Base-by-base conservation (phyloP, 176 grass and related monocot genomes). In the Echinochloa phyllopogon region DNA sequence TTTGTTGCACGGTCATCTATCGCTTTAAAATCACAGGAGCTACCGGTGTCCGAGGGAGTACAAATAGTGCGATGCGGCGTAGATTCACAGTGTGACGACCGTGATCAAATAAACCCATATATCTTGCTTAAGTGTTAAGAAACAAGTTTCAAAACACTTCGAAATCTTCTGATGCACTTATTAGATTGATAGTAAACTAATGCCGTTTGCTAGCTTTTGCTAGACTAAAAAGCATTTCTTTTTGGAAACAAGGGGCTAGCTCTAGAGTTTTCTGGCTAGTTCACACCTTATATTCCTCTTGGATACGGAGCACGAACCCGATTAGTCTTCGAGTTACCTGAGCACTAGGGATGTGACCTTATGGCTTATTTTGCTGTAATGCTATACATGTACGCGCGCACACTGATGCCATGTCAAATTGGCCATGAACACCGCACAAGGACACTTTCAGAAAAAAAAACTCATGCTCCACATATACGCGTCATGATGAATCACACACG, bases 361-460 rank as follows among this genome's bases (percentile, higher is more conserved):
- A 37, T 57, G 20, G 20, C 53, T n/a, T n/a, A 3, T 57, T 3
- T 24, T 25, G 57, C 25, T 60, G n/a, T 8, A 12, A 11, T 21
- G 21, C 56, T 58, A 55, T 38, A 64, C 61, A 41, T 20, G 65
- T 69, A 69, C 65, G 20, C 39, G 5, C 65, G 3, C 20, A 69
- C 40, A 69, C 40, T 14, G 66, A 44, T 23, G 1, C 66, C 40
- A 14, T 44, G 66, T 44, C 66, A 69, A 44, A 69, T 44, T 44
- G 21, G 40, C 66, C 40, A 69, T 44, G 20, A 69, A 69, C 66
- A 24, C 39, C 20, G 40, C 17, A 21, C 66, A 69, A 69, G 65
- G 66, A 69, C 66, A 43, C 66, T 21, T 69, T 43, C 4, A 12
- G 66, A 69, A 69, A 56, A 69, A 69, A 56, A 62, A n/a, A 43